Evolutionary conservation across 164 flowering plant species (phyloP).

Genomic region (Houttuynia cordata): DNA sequence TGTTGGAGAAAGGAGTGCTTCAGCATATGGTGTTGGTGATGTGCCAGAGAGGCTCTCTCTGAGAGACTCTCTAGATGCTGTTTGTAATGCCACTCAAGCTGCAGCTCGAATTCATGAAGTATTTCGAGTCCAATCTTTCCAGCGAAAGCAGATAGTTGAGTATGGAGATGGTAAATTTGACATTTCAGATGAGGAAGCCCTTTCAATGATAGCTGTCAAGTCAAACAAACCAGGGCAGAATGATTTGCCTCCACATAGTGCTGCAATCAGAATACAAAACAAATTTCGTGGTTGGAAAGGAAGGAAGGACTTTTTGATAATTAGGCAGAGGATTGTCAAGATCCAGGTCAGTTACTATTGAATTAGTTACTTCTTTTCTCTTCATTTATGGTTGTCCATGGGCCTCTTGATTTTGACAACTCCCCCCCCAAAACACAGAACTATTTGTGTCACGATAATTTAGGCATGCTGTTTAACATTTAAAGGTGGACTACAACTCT

Average conservation of each 20-base stretch:
- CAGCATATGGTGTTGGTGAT: constrained; percentile 32
- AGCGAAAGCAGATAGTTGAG: constrained; percentile 57
- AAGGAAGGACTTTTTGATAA: constrained; percentile 68
- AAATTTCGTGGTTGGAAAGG: constrained; percentile 89
- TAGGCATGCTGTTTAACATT: too few relatives aligned
- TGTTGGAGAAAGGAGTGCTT: constrained; percentile 35
- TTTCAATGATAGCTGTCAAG: constrained; percentile 55
- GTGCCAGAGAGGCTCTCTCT: constrained; percentile 36
- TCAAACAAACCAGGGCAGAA: constrained; percentile 30
- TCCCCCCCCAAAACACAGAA: too few relatives aligned
- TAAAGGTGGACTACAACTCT: too few relatives aligned
- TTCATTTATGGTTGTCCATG: too few relatives aligned
- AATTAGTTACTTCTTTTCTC: too few relatives aligned
- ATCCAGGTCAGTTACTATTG: constrained; percentile 51
- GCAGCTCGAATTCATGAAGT: constrained; percentile 92
- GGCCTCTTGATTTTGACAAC: too few relatives aligned
- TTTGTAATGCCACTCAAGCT: constrained; percentile 88
- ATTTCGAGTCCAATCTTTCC: constrained; percentile 82
- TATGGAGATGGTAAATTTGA: constrained; percentile 43
- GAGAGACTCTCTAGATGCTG: constrained; percentile 81
- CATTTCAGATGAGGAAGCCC: constrained; percentile 56
- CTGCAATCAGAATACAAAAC: constrained; percentile 81
- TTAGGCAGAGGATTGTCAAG: constrained; percentile 70
- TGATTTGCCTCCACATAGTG: constrained; percentile 58
- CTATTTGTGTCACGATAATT: too few relatives aligned